Evolutionary conservation across 177 flowering plant species (phyloP).

Genomic region (Vitis hybrid): DNA sequence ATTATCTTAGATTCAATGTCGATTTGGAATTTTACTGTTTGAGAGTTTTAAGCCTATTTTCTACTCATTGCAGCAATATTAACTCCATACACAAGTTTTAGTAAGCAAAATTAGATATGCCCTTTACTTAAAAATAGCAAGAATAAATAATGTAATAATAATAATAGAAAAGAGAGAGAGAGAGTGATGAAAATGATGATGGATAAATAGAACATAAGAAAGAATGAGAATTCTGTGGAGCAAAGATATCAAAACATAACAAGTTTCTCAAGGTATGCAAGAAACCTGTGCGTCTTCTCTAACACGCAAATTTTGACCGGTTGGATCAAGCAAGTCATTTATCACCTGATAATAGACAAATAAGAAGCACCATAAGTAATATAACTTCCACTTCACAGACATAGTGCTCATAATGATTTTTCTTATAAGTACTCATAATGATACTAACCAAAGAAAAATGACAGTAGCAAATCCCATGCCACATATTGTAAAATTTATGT

Average conservation of each 20-base stretch:
- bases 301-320: conserved; percentile 96
- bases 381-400: not conserved
- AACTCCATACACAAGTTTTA: no score
- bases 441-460: not conserved
- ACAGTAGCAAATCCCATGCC: not conserved
- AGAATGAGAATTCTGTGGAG: not conserved
- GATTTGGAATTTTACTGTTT: no score
- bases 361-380: conserved; percentile 8
- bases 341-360: conserved; percentile 66
- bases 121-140: no score
- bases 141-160: no score
- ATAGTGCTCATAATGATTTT: no score
- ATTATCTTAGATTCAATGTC: no score
- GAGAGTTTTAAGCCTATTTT: no score
- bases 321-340: conserved; percentile 98
- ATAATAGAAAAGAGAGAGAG: not conserved
- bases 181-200: not conserved
- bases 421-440: not conserved
- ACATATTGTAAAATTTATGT: not conserved
- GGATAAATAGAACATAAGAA: not conserved
- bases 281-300: conserved; percentile 98
- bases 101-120: no score
- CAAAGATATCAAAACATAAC: no score
- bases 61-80: no score
- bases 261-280: not conserved